phyloP scores from a whole-genome alignment of 2,329 filamentous ascomycete genomes.

The Chaetomium sp. region DNA sequence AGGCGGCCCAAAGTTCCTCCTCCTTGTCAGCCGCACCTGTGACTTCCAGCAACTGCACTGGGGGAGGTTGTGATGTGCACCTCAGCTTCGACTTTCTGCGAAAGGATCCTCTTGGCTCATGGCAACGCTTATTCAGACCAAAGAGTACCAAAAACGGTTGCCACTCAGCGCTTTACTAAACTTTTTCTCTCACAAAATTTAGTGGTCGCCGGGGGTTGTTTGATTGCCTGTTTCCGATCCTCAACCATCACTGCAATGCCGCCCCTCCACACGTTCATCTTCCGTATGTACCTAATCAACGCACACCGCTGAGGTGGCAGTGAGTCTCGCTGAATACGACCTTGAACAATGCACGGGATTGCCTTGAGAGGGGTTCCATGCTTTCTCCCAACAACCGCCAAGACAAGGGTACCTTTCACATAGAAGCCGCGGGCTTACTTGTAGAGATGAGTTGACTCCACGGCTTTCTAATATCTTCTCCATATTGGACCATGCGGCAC shows the following conservation, averaged over 20 bases:
- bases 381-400: neutral
- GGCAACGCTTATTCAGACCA: slow-evolving; percentile 8
- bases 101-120: neutral
- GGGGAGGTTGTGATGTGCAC: neutral
- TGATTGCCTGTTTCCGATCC: slow-evolving; percentile 9
- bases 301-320: neutral
- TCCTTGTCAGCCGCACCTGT: slow-evolving; percentile 21
- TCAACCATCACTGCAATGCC: neutral
- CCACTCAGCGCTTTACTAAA: neutral
- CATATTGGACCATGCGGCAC: neutral
- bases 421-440: neutral
- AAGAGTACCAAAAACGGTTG: neutral
- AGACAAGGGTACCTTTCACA: neutral
- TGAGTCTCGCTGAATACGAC: neutral
- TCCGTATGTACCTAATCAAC: slow-evolving; percentile 1
- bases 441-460: neutral
- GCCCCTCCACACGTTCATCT: neutral
- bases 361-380: neutral
- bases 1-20: slow-evolving; percentile 12
- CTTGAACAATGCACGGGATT: neutral
- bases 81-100: neutral
- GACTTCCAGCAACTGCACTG: too few species aligned
- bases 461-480: neutral
- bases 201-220: neutral
- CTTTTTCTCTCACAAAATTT: neutral